Evolutionary conservation across 306 rosid species (phyloP).

Genomic region (barrel medic (Medicago truncatula)): MtrunA17r5.0-ANR NC_053042.1:12372501-12373000

Average conservation of each 20-base stretch:
- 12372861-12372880: too few relatives aligned
- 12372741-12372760: not conserved
- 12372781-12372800: not conserved
- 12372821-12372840: not conserved
- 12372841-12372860: too few relatives aligned
- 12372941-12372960: too few relatives aligned
- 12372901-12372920: too few relatives aligned
- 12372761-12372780: not conserved
- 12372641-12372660: not conserved
- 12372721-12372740: not conserved
- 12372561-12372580: not conserved
- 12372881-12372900: too few relatives aligned
- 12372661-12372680: not conserved
- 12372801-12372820: not conserved
- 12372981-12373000: too few relatives aligned
- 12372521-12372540: not conserved
- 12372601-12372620: not conserved
- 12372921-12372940: too few relatives aligned
- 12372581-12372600: not conserved
- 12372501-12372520: not conserved
- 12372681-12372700: not conserved
- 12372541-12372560: constrained; percentile 24
- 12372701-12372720: not conserved
- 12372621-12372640: not conserved
- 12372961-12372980: too few relatives aligned